Evolutionary conservation across 306 rosid genomes (phyloP), one percentile per base, ranked within the genome.

Genomic region (Quercus variabilis): DNA sequence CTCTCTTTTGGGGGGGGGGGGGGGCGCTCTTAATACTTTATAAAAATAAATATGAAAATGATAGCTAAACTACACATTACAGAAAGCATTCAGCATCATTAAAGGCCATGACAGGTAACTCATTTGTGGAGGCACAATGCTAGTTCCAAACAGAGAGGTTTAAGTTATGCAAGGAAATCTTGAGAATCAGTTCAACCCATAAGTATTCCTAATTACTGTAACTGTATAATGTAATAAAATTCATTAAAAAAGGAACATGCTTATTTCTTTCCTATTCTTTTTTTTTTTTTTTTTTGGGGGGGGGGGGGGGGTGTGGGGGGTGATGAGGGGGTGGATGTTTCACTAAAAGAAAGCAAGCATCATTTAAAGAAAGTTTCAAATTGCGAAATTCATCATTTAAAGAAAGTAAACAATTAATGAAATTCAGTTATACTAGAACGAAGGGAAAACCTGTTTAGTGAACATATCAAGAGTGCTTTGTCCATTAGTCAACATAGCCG

Each of bases 401-500:
- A 38, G 30, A 77, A 77, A 82, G 70, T 54, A 31, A 43, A 75
- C 62, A 26, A 76, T 65, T 69, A 31, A 69, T 78, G 41, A 80
- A 41, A 86, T 62, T 54, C 57, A 64, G 69, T 8, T 68, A 76
- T 46, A 31, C 68, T 35, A 74, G 56, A 55, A 71, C 13, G 74
- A 74, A 83, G 74, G 62, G 72, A 35, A 84, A 84, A 95, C 99
- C 99, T 91, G 92, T 76, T 88, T 89, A 79, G 99, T 91, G 85
- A 96, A 83, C 82, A 89, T 87, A 87, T 95, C 97, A 25, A 93
- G 94, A 80, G 92, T 86, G 81, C 92, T 93, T 74, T 96, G 96
- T 81, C 98, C 99, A 4, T 79, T 83, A 54, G 80, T 93, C 84
- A 89, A 78, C 98, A 96, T 93, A 71, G 99, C 88, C 0, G 99